phyloP scores from a whole-genome alignment of 768 basidiomycete genomes.

The Lactarius tabidus region DNA sequence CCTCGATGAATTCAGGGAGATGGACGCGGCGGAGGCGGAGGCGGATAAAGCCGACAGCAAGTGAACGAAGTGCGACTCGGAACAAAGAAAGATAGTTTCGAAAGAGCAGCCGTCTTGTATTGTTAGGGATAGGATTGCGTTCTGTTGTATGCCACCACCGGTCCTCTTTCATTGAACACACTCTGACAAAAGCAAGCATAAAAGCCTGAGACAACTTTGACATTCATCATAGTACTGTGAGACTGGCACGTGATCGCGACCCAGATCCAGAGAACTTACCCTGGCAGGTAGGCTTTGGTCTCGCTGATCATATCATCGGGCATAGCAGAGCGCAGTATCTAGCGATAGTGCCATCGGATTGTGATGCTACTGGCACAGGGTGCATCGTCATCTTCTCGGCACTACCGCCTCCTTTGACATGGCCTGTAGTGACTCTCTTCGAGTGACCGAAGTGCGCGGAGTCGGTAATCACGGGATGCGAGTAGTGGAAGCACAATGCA shows the following conservation, averaged over 20 bases:
- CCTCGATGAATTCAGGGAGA: slow-evolving; percentile 13
- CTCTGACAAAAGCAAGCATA: no score
- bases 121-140: background rate
- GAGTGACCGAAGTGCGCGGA: background rate
- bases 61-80: background rate
- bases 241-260: no score
- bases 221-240: no score
- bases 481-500: background rate
- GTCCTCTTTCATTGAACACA: no score
- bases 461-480: background rate
- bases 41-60: background rate
- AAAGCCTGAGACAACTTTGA: no score
- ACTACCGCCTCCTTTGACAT: background rate
- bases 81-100: background rate
- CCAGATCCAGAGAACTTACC: no score
- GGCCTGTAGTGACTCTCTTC: background rate
- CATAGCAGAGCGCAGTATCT: background rate
- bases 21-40: background rate
- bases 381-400: background rate
- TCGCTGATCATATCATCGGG: background rate
- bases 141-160: no score
- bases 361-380: background rate
- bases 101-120: background rate
- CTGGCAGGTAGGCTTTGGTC: background rate
- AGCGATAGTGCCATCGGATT: background rate